phyloP scores from a whole-genome alignment of 2,329 filamentous ascomycete species.

The Calonectria pauciramosa region DNA sequence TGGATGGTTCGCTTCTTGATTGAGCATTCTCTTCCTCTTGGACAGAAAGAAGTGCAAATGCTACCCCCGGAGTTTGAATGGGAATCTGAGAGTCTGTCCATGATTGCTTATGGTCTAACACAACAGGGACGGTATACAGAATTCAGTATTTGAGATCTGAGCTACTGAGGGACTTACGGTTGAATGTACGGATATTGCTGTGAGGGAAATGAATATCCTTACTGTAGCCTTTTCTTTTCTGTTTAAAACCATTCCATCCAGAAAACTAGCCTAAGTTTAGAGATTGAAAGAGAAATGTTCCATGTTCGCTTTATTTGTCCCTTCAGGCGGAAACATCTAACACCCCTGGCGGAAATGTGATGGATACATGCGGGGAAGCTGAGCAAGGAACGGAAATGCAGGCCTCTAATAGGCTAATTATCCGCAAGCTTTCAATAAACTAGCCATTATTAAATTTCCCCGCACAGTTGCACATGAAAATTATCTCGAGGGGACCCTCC shows the following conservation, averaged over 20 bases:
- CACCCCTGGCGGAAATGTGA: no score
- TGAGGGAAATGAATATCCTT: no score
- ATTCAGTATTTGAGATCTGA: not conserved
- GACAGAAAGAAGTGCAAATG: not conserved
- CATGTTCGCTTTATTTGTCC: not conserved
- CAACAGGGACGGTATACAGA: not conserved
- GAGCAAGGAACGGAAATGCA: not conserved
- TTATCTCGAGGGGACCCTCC: no score
- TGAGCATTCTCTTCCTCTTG: not conserved
- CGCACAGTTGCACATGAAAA: not conserved
- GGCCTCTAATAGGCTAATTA: not conserved
- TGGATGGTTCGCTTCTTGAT: constrained; percentile 3
- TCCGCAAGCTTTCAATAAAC: not conserved
- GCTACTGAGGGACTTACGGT: no score
- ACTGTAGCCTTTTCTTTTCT: not conserved
- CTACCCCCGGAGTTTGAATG: not conserved
- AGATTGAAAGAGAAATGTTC: not conserved
- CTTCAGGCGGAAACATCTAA: not conserved
- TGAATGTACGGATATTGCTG: not conserved
- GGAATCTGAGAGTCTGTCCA: not conserved
- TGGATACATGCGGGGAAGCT: no score
- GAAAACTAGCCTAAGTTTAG: not conserved
- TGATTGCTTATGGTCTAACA: not conserved
- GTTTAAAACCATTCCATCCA: no score
- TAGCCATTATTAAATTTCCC: not conserved